Conservation (phyloP, 129 eudicot species). For the Flaveria ramosissima region DNA sequence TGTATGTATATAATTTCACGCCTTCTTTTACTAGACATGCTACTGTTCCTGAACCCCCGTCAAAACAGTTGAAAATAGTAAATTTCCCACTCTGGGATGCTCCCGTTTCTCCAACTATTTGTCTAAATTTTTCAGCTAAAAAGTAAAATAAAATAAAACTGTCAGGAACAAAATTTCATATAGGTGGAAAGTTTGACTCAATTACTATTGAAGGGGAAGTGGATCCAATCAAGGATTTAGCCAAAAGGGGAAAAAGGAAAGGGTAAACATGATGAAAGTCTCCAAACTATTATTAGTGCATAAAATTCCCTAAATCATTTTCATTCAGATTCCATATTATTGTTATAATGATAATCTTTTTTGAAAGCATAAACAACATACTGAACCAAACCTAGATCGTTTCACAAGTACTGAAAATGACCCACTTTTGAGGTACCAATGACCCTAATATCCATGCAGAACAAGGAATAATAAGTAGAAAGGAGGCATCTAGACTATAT, state of each 20-base stretch:
- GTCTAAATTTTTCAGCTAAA: slow-evolving; percentile 80
- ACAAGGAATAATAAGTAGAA: not conserved
- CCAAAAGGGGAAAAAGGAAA: not conserved
- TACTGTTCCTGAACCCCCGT: slow-evolving; percentile 77
- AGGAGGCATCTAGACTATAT: not conserved
- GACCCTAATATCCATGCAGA: slow-evolving; percentile 14
- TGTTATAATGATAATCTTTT: not conserved
- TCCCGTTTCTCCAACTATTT: slow-evolving; percentile 72
- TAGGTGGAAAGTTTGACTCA: not conserved
- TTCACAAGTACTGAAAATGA: not conserved
- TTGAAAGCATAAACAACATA: not conserved
- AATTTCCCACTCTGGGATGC: slow-evolving; percentile 89
- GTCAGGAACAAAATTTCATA: slow-evolving; percentile 15
- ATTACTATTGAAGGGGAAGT: not conserved
- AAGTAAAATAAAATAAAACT: not conserved
- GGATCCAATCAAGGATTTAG: not conserved
- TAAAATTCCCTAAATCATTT: not conserved
- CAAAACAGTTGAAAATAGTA: slow-evolving; percentile 69
- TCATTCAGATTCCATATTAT: not conserved
- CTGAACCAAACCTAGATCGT: not conserved
- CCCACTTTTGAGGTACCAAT: not conserved
- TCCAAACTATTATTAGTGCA: not conserved
- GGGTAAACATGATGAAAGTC: not conserved
- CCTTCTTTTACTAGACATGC: slow-evolving; percentile 85
- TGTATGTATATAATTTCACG: slow-evolving; percentile 69